Conservation (phyloP, 768 basidiomycete genomes). For the Paxillus involutus region DNA sequence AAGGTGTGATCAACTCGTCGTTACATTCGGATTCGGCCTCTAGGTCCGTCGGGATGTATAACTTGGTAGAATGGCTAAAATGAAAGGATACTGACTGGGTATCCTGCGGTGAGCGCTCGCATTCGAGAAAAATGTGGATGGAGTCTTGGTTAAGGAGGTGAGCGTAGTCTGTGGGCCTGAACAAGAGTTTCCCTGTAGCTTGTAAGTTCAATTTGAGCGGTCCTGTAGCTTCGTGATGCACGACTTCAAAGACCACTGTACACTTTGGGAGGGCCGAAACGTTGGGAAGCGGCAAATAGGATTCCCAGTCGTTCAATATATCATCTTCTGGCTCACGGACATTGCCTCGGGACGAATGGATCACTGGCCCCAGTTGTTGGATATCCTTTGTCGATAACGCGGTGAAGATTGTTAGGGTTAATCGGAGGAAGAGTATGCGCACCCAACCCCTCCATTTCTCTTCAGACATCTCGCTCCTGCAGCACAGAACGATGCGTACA, state of each 20-base stretch:
- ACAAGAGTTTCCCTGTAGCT: background rate
- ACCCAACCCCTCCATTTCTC: conserved; percentile 19
- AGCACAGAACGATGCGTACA: conserved; percentile 21
- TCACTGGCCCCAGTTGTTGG: conserved; percentile 10
- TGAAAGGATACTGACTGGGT: background rate
- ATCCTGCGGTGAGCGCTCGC: background rate
- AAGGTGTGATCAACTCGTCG: background rate
- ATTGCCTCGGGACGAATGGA: conserved; percentile 7
- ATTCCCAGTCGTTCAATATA: background rate
- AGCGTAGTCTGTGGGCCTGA: background rate
- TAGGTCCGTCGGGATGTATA: background rate
- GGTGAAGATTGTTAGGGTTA: background rate
- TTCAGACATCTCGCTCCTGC: conserved; percentile 2
- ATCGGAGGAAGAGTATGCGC: background rate
- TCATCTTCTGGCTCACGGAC: background rate
- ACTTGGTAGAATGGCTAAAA: background rate
- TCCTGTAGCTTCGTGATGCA: background rate
- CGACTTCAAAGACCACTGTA: conserved; percentile 21
- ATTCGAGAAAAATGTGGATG: background rate
- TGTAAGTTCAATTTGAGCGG: too few species aligned
- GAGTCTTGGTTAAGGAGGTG: background rate
- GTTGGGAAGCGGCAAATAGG: conserved; percentile 6
- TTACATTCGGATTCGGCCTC: background rate
- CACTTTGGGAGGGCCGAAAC: conserved; percentile 16
- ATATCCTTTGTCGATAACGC: conserved; percentile 12